These are phyloP conservation scores for Claviceps africana DNA, from an alignment of 2,329 filamentous ascomycete species.

Conservation along the genomic window DNA sequence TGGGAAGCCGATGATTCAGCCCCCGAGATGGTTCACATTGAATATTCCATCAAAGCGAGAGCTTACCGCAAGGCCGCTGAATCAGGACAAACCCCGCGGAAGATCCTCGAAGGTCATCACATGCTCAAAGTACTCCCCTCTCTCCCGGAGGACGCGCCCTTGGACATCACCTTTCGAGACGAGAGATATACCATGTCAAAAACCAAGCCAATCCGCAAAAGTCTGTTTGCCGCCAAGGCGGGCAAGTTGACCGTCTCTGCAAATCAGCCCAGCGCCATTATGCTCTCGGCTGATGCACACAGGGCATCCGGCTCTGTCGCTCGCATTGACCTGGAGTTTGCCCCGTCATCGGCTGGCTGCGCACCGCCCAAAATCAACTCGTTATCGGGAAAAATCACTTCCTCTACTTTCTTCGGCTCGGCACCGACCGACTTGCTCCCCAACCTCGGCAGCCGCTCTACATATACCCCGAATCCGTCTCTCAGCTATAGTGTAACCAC, in stretches of 20 bases:
- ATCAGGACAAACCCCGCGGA: slow-evolving; percentile 7
- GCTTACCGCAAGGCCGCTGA: slow-evolving; percentile 14
- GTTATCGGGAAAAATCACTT: slow-evolving; percentile 35
- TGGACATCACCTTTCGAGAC: slow-evolving; percentile 34
- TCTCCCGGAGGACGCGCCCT: slow-evolving; percentile 34
- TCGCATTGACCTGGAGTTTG: slow-evolving; percentile 33
- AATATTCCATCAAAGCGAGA: slow-evolving; percentile 38
- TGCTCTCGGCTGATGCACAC: slow-evolving; percentile 36
- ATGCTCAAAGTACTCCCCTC: slow-evolving; percentile 40
- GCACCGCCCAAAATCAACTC: slow-evolving; percentile 33
- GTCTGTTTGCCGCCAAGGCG: slow-evolving; percentile 35
- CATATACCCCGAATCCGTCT: slow-evolving; percentile 26
- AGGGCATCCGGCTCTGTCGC: slow-evolving; percentile 27
- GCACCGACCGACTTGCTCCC: slow-evolving; percentile 32
- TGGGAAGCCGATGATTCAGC: slow-evolving; percentile 42
- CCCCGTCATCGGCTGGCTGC: slow-evolving; percentile 27
- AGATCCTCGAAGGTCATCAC: slow-evolving; percentile 27
- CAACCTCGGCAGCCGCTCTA: slow-evolving; percentile 33
- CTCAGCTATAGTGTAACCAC: slow-evolving; percentile 33
- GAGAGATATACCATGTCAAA: slow-evolving; percentile 35
- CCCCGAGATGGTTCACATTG: slow-evolving; percentile 38
- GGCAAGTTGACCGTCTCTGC: slow-evolving; percentile 34
- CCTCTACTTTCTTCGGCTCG: slow-evolving; percentile 38
- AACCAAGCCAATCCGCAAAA: slow-evolving; percentile 39
- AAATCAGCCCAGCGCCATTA: slow-evolving; percentile 32